Percentiles rank a stretch among this genome's conserved stretches.
Conservation (phyloP, 192 early-diverging fungal genomes). For the Radiomyces spectabilis region DNA sequence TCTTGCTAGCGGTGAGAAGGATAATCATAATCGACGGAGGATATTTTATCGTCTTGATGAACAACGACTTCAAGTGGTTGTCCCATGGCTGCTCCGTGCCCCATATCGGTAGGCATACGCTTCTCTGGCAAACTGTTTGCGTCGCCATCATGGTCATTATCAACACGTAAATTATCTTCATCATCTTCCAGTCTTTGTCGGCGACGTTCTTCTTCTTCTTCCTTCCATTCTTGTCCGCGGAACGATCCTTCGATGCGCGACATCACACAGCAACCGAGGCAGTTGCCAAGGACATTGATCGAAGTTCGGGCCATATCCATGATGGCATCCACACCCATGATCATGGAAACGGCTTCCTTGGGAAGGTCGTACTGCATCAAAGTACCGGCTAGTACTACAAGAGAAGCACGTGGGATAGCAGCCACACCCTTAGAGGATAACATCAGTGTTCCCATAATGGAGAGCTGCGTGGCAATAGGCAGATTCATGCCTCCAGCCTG, state of each 20-base stretch:
- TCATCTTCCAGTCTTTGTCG: too few species aligned
- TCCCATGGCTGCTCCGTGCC: too few species aligned
- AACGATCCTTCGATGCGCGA: slow-evolving; percentile 62
- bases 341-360: slow-evolving; percentile 45
- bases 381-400: slow-evolving; percentile 53
- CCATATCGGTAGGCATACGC: too few species aligned
- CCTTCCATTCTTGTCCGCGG: slow-evolving; percentile 38
- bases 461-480: slow-evolving; percentile 49
- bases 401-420: slow-evolving; percentile 50
- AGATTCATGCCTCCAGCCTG: slow-evolving; percentile 49
- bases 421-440: slow-evolving; percentile 61
- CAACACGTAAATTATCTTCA: too few species aligned
- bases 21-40: too few species aligned
- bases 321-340: slow-evolving; percentile 69
- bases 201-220: slow-evolving; percentile 18
- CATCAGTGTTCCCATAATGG: slow-evolving; percentile 60
- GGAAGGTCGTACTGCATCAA: slow-evolving; percentile 50
- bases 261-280: slow-evolving; percentile 56
- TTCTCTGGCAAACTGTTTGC: too few species aligned
- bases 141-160: too few species aligned
- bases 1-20: too few species aligned
- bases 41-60: too few species aligned
- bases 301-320: slow-evolving; percentile 72
- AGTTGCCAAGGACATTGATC: slow-evolving; percentile 67
- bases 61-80: too few species aligned